phyloP scores from a whole-genome alignment of 352 stramenopile species.

The Phytophthora hibernalis region DNA sequence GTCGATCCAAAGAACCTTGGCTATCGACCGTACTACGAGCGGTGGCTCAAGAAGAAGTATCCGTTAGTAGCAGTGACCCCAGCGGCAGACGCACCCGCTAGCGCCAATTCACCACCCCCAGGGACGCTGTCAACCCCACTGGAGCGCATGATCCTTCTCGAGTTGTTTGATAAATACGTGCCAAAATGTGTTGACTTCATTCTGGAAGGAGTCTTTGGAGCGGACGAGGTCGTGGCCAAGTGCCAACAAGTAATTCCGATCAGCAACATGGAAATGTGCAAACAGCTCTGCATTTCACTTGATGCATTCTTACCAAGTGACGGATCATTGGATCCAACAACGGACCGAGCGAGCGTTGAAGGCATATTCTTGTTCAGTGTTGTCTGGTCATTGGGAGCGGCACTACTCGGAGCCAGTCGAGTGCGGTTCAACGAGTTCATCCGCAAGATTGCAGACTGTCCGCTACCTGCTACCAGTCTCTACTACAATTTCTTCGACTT shows the following conservation, averaged over 20 bases:
- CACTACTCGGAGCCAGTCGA: conserved; percentile 82
- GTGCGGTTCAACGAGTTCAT: conserved; percentile 93
- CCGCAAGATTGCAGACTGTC: conserved; percentile 81
- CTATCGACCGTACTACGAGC: conserved; percentile 95
- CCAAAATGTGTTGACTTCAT: conserved; percentile 93
- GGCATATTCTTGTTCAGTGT: conserved; percentile 94
- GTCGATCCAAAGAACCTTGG: conserved; percentile 97
- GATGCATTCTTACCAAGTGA: conserved; percentile 87
- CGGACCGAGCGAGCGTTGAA: conserved; percentile 81
- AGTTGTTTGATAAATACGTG: conserved; percentile 96
- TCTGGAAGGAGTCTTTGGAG: conserved; percentile 88
- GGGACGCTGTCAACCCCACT: conserved; percentile 36
- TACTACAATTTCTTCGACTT: conserved; percentile 93
- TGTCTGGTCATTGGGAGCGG: conserved; percentile 93
- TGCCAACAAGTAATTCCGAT: conserved; percentile 94
- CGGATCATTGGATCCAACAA: conserved; percentile 48
- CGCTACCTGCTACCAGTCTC: conserved; percentile 79
- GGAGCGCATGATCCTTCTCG: conserved; percentile 66
- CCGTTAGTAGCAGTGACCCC: conserved; percentile 41
- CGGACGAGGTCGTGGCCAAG: conserved; percentile 91
- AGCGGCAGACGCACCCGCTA: neutral
- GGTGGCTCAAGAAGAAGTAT: conserved; percentile 93
- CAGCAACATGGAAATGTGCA: conserved; percentile 95
- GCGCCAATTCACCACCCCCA: conserved; percentile 6
- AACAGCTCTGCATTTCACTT: conserved; percentile 93